phyloP scores from a whole-genome alignment of 139 green algal genomes.

The Trebouxia sp. region DNA sequence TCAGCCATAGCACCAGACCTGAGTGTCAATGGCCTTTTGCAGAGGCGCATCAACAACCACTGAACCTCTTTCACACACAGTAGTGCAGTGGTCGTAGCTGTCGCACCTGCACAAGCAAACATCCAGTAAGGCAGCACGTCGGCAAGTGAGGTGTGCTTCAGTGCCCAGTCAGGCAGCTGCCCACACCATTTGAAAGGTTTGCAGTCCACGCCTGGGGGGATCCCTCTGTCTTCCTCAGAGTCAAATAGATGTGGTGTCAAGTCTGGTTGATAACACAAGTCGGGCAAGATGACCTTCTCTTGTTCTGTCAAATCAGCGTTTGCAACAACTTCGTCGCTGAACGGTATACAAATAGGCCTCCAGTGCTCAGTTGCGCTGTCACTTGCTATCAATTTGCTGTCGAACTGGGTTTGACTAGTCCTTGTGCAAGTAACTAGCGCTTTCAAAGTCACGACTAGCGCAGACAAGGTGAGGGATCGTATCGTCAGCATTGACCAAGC shows the following conservation, averaged over 20 bases:
- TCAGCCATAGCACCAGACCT: constrained; percentile 32
- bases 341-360: not conserved
- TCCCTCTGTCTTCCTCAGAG: constrained; percentile 24
- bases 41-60: constrained; percentile 64
- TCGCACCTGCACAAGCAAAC: constrained; percentile 53
- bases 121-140: not conserved
- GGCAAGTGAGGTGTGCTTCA: too few species aligned
- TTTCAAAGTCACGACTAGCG: too few species aligned
- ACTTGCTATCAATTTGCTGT: too few species aligned
- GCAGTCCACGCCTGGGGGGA: constrained; percentile 51
- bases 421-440: too few species aligned
- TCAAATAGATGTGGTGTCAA: not conserved
- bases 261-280: constrained; percentile 43
- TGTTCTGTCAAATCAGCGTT: constrained; percentile 32
- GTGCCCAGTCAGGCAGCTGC: not conserved
- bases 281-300: constrained; percentile 38
- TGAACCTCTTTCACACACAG: constrained; percentile 61
- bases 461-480: too few species aligned
- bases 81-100: constrained; percentile 48
- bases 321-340: not conserved
- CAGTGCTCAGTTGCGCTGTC: not conserved
- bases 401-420: too few species aligned
- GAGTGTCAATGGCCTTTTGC: constrained; percentile 44
- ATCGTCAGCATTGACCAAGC: too few species aligned
- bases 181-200: constrained; percentile 40